Evolutionary conservation across 345 rosid genomes (phyloP).

Genomic region (Salix brachista): DNA sequence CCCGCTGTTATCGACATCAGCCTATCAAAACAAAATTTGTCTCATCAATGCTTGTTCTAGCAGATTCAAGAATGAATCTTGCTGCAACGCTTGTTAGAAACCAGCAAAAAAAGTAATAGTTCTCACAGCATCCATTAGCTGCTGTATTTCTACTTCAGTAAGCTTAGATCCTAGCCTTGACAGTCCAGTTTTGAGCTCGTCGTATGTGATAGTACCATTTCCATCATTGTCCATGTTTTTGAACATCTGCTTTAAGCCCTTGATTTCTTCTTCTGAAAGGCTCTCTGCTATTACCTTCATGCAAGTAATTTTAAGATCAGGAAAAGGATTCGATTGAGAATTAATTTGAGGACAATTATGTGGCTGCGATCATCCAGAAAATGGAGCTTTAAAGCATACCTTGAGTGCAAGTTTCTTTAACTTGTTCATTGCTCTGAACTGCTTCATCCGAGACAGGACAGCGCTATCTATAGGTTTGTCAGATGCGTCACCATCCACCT

Average conservation of each 20-base stretch:
- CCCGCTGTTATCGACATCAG: constrained; percentile 28
- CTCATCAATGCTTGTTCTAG: neutral
- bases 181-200: constrained; percentile 34
- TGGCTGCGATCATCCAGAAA: neutral
- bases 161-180: constrained; percentile 27
- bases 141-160: constrained; percentile 23
- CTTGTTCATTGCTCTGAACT: constrained; percentile 37
- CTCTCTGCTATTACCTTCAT: constrained; percentile 29
- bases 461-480: constrained; percentile 24
- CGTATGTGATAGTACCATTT: constrained; percentile 35
- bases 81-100: neutral
- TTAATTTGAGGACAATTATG: neutral
- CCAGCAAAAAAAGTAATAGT: neutral
- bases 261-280: constrained; percentile 30
- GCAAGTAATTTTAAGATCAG: neutral
- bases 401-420: constrained; percentile 29
- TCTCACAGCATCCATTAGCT: constrained; percentile 37
- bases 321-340: neutral
- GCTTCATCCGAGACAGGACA: constrained; percentile 23
- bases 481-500: constrained; percentile 20
- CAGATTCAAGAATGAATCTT: neutral
- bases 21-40: constrained; percentile 4
- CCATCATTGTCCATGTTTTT: constrained; percentile 31
- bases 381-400: constrained; percentile 3
- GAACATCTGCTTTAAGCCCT: constrained; percentile 34